These are phyloP conservation scores for Agrostemma githago DNA, from an alignment of 148 eudicot genomes.

Conservation along the genomic window DNA sequence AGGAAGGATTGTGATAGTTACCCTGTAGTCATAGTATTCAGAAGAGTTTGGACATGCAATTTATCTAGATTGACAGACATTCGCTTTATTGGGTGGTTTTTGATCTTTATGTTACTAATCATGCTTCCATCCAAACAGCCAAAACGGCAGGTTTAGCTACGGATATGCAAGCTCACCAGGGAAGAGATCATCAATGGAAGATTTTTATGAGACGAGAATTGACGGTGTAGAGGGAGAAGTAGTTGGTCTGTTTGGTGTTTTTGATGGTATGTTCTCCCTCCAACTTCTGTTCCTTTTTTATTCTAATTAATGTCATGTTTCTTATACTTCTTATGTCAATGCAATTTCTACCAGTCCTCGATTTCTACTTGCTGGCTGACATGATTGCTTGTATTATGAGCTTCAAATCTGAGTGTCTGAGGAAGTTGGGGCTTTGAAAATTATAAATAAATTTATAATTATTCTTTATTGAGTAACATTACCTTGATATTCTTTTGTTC, in stretches of 20 bases:
- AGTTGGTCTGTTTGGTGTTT: slow-evolving; percentile 92
- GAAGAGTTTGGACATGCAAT: neutral
- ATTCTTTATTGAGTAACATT: neutral
- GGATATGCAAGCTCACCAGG: slow-evolving; percentile 97
- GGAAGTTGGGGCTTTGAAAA: neutral
- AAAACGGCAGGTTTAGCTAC: slow-evolving; percentile 83
- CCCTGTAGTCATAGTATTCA: neutral
- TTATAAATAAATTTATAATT: neutral
- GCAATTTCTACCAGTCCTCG: neutral
- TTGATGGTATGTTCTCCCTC: slow-evolving; percentile 57
- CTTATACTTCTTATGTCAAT: neutral
- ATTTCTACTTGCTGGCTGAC: neutral
- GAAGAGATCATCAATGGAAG: slow-evolving; percentile 98
- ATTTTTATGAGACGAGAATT: slow-evolving; percentile 92
- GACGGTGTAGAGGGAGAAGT: slow-evolving; percentile 89
- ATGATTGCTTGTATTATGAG: neutral
- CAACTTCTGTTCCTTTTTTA: neutral
- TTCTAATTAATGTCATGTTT: neutral
- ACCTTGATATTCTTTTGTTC: neutral
- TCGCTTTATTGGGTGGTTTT: neutral
- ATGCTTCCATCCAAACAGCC: slow-evolving; percentile 40
- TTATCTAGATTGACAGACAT: neutral
- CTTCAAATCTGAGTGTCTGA: neutral
- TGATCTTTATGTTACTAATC: slow-evolving; percentile 7
- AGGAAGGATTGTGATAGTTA: neutral